Conservation (phyloP, 164 flowering plant genomes). For the Chimonanthus salicifolius region DNA sequence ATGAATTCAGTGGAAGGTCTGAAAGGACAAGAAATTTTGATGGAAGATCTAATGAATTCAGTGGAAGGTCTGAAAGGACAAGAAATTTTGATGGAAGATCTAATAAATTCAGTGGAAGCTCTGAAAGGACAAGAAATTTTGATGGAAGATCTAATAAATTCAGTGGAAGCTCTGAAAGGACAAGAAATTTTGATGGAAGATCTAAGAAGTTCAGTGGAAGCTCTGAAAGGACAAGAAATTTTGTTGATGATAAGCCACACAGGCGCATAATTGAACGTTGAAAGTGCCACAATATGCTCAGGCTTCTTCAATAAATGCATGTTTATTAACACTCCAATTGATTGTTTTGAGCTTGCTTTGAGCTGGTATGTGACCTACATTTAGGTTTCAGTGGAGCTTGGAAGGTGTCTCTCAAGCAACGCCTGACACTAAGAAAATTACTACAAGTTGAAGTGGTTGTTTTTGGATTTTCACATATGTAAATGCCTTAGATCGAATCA, state of each 20-base stretch:
- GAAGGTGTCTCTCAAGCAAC: background rate
- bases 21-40: slow-evolving; percentile 19
- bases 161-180: slow-evolving; percentile 15
- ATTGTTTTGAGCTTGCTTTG: background rate
- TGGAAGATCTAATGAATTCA: background rate
- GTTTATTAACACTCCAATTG: background rate
- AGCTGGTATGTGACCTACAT: background rate
- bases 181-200: slow-evolving; percentile 15
- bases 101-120: slow-evolving; percentile 11
- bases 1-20: no score
- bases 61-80: slow-evolving; percentile 2
- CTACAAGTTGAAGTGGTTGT: background rate
- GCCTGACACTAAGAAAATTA: background rate
- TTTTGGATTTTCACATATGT: background rate
- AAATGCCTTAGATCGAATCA: background rate
- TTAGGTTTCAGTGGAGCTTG: background rate
- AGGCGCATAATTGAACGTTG: slow-evolving; percentile 48
- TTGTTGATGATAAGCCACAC: slow-evolving; percentile 38
- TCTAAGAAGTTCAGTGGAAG: slow-evolving; percentile 12
- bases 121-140: slow-evolving; percentile 2
- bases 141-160: slow-evolving; percentile 24
- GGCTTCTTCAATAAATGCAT: background rate
- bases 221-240: slow-evolving; percentile 21
- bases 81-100: slow-evolving; percentile 29
- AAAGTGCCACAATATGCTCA: slow-evolving; percentile 1